Evolutionary conservation across 768 basidiomycete genomes (phyloP), one percentile per base, ranked within the genome.

Genomic region (Rhizopogon rudus): DNA sequence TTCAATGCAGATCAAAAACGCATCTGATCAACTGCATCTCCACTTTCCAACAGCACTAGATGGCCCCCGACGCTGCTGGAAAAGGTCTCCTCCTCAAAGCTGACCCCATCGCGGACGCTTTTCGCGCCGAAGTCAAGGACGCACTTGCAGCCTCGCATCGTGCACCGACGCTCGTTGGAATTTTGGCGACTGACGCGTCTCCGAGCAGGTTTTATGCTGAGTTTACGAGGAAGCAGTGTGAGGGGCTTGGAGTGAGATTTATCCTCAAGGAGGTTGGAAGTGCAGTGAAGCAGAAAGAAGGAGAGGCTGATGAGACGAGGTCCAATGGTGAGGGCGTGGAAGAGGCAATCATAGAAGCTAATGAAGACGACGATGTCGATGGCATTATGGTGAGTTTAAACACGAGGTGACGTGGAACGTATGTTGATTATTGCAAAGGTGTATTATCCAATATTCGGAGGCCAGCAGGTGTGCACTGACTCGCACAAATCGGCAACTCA

Each of bases 371-470:
- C 13, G 77, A 75, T 53, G 83, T 96, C 9, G 84, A 96, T 71
- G 96, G 96, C 8, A 93, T 99, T 65, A 97, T 98, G 95, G 97
- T 95, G 61, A 57, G 82, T 62, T 60, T 37, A 37, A 31, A 16
- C 17, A 95, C 93, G 60, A 56, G 81, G 61, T 59, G 40, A 40
- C 33, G 12, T 37, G 17, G 25, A 20, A 48, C 35, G n/a, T 55
- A 25, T 44, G 5, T 1, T 17, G n/a, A 31, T 48, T 44, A 29
- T 39, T 40, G 20, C 41, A 14, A 54, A 93, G 92, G 91, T 95
- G 10, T 97, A 98, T 72, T 99, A 92, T 72, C 97, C 97, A 1
- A 96, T 98, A 60, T 97, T 91, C 64, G 96, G 96, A 22, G 83
- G 77, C 37, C 85, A 84, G 57, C 92, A 93, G 83, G 91, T 91